Percentiles rank a stretch among this genome's conserved stretches.
Conservation (phyloP, 1,284 basidiomycete species). For the Trichosporon sp. region DNA sequence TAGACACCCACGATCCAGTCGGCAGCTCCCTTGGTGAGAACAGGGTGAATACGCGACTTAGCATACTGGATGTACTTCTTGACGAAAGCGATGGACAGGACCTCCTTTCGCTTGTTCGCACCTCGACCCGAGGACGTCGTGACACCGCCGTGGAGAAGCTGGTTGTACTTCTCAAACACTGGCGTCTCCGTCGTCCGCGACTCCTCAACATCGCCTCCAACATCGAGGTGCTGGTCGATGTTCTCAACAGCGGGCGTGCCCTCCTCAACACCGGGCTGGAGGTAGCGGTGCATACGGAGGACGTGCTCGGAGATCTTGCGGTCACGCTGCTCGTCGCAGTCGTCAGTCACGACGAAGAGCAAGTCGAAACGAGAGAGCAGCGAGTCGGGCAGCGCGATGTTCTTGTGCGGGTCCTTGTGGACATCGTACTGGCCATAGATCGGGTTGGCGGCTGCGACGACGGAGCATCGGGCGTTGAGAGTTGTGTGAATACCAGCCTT, state of each 20-base stretch:
- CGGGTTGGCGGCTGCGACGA: slow-evolving; percentile 96
- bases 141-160: slow-evolving; percentile 83
- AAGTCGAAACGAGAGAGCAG: slow-evolving; percentile 98
- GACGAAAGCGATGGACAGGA: slow-evolving; percentile 87
- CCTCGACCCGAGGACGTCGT: slow-evolving; percentile 57
- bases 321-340: slow-evolving; percentile 92
- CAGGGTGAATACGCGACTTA: slow-evolving; percentile 78
- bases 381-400: slow-evolving; percentile 97
- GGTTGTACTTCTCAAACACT: slow-evolving; percentile 95
- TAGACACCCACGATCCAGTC: slow-evolving; percentile 94
- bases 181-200: slow-evolving; percentile 60
- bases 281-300: slow-evolving; percentile 92
- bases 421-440: slow-evolving; percentile 99
- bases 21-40: slow-evolving; percentile 84
- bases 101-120: slow-evolving; percentile 63
- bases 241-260: slow-evolving; percentile 74
- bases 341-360: slow-evolving; percentile 96
- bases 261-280: slow-evolving; percentile 93
- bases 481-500: slow-evolving; percentile 99
- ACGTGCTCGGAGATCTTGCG: slow-evolving; percentile 96
- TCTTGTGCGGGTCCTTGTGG: slow-evolving; percentile 98
- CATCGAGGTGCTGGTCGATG: slow-evolving; percentile 75
- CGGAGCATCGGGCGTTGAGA: slow-evolving; percentile 94
- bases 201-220: slow-evolving; percentile 62
- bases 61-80: slow-evolving; percentile 99